Evolutionary conservation across 768 basidiomycete genomes (phyloP).

Genomic region (Wakefieldia striispora): DNA sequence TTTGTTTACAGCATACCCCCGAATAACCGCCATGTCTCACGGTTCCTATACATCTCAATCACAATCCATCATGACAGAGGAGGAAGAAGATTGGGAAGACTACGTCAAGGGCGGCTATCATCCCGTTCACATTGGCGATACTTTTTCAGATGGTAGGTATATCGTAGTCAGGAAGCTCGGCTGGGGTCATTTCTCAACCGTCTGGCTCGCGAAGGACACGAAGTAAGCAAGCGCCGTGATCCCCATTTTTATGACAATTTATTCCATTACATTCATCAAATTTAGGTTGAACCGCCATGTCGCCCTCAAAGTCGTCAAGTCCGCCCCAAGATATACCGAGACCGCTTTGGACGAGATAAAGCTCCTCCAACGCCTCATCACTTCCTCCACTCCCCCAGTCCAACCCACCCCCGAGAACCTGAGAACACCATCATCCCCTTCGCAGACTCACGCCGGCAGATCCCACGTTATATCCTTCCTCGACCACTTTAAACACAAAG

Average conservation of each 20-base stretch:
- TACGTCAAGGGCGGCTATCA: constrained; percentile 82
- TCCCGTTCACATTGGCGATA: constrained; percentile 93
- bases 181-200: constrained; percentile 93
- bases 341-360: constrained; percentile 99
- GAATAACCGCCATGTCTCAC: constrained; percentile 56
- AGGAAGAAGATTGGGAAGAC: constrained; percentile 94
- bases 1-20: constrained; percentile 35
- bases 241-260: not conserved
- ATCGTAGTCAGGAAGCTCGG: constrained; percentile 92
- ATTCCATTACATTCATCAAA: constrained; percentile 16
- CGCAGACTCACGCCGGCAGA: constrained; percentile 80
- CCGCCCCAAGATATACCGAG: constrained; percentile 94
- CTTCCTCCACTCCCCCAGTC: constrained; percentile 62
- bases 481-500: constrained; percentile 95
- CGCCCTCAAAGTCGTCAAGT: constrained; percentile 98
- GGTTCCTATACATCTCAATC: constrained; percentile 71
- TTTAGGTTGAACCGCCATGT: constrained; percentile 93
- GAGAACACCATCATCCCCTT: constrained; percentile 48
- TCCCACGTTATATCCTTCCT: constrained; percentile 97
- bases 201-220: constrained; percentile 83
- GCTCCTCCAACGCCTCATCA: constrained; percentile 91
- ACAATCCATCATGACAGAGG: constrained; percentile 82
- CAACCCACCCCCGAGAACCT: constrained; percentile 48
- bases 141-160: constrained; percentile 85
- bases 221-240: constrained; percentile 50